Conservation (phyloP, 2,329 filamentous ascomycete genomes). For the Penicillium verrucosum region DNA sequence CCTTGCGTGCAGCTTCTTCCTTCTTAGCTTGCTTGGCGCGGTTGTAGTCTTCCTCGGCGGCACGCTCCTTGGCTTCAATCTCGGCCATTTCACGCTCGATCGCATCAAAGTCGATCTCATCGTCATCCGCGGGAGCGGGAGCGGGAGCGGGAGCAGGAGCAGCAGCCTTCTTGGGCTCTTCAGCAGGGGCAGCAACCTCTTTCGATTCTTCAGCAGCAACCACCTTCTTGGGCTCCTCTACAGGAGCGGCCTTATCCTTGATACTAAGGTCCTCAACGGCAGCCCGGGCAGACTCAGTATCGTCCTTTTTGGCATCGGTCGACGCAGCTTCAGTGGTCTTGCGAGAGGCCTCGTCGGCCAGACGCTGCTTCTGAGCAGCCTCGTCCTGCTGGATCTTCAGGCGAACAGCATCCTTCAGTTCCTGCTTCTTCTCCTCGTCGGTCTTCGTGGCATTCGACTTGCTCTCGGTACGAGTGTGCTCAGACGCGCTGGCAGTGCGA, state of each 20-base stretch:
- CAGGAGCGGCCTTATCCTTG: constrained; percentile 28
- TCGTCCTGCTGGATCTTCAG: constrained; percentile 58
- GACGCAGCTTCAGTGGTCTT: constrained; percentile 44
- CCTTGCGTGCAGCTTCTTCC: constrained; percentile 46
- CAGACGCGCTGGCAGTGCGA: constrained; percentile 64
- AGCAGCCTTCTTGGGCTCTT: constrained; percentile 13
- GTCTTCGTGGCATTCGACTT: constrained; percentile 60
- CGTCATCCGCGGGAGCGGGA: constrained; percentile 34
- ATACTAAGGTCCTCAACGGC: constrained; percentile 32
- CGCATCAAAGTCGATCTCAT: constrained; percentile 47
- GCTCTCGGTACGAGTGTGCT: constrained; percentile 70
- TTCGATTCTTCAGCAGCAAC: constrained; percentile 19
- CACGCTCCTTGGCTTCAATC: constrained; percentile 46
- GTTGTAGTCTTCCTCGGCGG: constrained; percentile 50
- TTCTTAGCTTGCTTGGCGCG: constrained; percentile 80
- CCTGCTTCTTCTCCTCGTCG: constrained; percentile 75
- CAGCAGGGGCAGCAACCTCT: constrained; percentile 18
- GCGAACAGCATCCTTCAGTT: constrained; percentile 59
- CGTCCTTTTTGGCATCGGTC: constrained; percentile 35
- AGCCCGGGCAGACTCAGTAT: constrained; percentile 34
- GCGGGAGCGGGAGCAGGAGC: constrained; percentile 15
- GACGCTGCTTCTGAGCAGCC: constrained; percentile 46
- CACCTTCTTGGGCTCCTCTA: constrained; percentile 22
- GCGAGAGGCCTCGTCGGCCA: constrained; percentile 46
- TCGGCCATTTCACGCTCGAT: constrained; percentile 49